Base-by-base conservation (phyloP, 805 yeast genomes). In the Yarrowia yakushimensis region DNA sequence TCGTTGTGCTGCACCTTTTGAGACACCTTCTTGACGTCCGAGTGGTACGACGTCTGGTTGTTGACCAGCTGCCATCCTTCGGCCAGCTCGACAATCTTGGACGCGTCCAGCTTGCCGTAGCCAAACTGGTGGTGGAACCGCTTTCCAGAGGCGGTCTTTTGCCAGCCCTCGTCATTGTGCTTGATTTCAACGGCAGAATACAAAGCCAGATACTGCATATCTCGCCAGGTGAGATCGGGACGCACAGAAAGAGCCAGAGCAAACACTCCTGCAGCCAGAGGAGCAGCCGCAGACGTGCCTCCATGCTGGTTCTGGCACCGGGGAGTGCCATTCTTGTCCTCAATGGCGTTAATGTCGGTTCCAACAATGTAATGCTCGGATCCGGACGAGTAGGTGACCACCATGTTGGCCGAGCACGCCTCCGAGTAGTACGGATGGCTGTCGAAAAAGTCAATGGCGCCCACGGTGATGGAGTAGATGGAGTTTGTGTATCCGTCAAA, bases 211-310 rank as follows among this genome's bases (percentile, higher is more conserved):
- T 92, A 90, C 75, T 94, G 99, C 62, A 92, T 80, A 72, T 94
- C 99, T 72, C 99, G 82, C 99, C 99, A 94, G 0, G 97, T 88
- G 62, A 94, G 80, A 4, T 86, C 81, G 1, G 97, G 96, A 67
- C 96, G 88, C 3, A 87, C 91, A 68, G 86, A 85, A 57, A 94
- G 77, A 1, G 89, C 89, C 60, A 94, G 77, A 0, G 97, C 83
- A 72, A 88, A 90, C 0, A 94, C 81, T n/a, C 98, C 99, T 0
- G 98, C 97, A 0, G 97, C 98, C 63, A 94, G 79, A 0, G 99
- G 99, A 0, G 99, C 99, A 15, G 99, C 97, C 0, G 99, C 99
- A 22, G 98, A 93, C 0, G 99, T 94, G 20, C 99, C 99, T 11
- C 97, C 97, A 73, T 94, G 99, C 25, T 68, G 73, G 37, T 80